Conservation (phyloP, 768 basidiomycete genomes). For the Myochromella boudieri region DNA sequence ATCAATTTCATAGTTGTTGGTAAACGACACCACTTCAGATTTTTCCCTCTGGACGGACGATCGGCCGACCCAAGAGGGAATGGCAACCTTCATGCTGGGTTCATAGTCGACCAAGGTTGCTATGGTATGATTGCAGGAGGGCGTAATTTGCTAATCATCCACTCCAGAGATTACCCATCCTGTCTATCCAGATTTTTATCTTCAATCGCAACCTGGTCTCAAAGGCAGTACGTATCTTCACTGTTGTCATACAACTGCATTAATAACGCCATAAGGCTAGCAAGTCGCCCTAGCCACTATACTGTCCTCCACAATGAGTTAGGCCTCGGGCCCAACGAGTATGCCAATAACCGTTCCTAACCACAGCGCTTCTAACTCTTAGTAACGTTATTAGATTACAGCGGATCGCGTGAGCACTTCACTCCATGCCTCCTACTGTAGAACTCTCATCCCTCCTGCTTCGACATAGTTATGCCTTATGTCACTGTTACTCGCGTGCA, state of each 20-base stretch:
- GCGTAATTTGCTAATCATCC: constrained; percentile 15
- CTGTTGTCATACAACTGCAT: not conserved
- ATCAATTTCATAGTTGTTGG: constrained; percentile 63
- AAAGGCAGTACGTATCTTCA: constrained; percentile 41
- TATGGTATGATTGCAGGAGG: not conserved
- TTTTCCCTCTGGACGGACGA: constrained; percentile 45
- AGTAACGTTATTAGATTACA: constrained; percentile 34
- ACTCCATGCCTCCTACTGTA: too few relatives aligned
- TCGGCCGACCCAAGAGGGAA: constrained; percentile 56
- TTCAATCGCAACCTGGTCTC: constrained; percentile 55
- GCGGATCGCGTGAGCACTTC: constrained; percentile 48
- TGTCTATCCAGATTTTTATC: constrained; percentile 59
- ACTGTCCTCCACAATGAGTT: constrained; percentile 38
- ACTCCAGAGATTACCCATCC: constrained; percentile 54
- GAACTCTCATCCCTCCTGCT: not conserved
- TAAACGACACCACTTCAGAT: constrained; percentile 50
- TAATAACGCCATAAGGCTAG: constrained; percentile 26
- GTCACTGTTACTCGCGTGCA: constrained; percentile 68
- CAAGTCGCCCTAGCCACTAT: constrained; percentile 59
- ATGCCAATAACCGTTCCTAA: constrained; percentile 16
- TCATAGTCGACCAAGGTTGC: constrained; percentile 51
- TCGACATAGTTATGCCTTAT: constrained; percentile 44
- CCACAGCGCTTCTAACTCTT: not conserved
- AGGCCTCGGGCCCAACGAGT: constrained; percentile 31
- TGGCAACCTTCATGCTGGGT: constrained; percentile 49